phyloP scores from a whole-genome alignment of 768 basidiomycete species.

The Rhizopogon sp. region DNA sequence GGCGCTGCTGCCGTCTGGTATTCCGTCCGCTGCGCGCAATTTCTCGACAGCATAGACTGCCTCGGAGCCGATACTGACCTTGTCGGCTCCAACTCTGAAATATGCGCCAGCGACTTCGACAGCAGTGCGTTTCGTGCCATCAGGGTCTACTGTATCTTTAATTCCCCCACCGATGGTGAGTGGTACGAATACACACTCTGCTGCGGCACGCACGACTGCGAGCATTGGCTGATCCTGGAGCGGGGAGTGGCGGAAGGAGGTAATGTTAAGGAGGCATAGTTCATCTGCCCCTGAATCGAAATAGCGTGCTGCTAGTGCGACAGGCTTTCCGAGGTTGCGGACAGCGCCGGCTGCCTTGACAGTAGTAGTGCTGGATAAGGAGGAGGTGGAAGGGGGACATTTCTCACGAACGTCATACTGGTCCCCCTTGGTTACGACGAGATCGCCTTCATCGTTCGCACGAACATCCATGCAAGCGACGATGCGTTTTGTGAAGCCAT shows the following conservation, averaged over 20 bases:
- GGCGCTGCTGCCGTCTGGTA: slow-evolving; percentile 69
- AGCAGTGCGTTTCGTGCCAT: slow-evolving; percentile 81
- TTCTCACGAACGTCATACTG: slow-evolving; percentile 98
- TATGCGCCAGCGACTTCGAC: slow-evolving; percentile 94
- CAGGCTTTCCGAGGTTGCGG: slow-evolving; percentile 96
- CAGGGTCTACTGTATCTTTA: slow-evolving; percentile 92
- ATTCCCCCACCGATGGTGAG: slow-evolving; percentile 98
- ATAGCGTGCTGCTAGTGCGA: slow-evolving; percentile 84
- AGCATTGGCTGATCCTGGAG: slow-evolving; percentile 98
- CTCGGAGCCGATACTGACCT: slow-evolving; percentile 96
- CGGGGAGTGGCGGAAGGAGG: slow-evolving; percentile 96
- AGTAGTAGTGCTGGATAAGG: slow-evolving; percentile 13
- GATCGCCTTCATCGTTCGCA: slow-evolving; percentile 91
- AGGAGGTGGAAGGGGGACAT: slow-evolving; percentile 17
- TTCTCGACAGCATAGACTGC: slow-evolving; percentile 93
- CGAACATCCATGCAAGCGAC: slow-evolving; percentile 98
- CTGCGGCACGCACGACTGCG: slow-evolving; percentile 86
- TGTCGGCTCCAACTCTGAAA: slow-evolving; percentile 97
- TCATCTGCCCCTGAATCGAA: slow-evolving; percentile 91
- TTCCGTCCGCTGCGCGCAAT: slow-evolving; percentile 45
- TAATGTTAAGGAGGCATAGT: slow-evolving; percentile 97
- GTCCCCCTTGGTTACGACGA: slow-evolving; percentile 98
- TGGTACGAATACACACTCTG: slow-evolving; percentile 91
- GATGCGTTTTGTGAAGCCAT: slow-evolving; percentile 88
- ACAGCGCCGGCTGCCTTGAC: slow-evolving; percentile 67